A percentile compares a stretch with the other conserved stretches of the same genome.
phyloP scores from a whole-genome alignment of 2,329 filamentous ascomycete species.

The Aspergillus sergii region DNA sequence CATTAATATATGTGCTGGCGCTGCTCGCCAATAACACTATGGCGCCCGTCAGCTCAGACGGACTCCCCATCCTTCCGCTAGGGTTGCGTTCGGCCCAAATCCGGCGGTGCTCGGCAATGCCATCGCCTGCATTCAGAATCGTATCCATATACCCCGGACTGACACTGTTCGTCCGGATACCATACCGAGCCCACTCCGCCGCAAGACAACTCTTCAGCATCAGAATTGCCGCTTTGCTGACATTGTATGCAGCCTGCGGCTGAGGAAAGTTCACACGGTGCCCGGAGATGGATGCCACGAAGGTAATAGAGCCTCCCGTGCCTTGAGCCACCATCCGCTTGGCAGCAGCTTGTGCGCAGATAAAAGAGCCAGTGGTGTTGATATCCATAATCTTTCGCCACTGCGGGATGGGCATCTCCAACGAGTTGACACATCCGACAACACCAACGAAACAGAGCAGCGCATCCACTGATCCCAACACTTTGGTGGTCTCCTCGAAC shows the following conservation, averaged over 20 bases:
- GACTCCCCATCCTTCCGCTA: constrained; percentile 65
- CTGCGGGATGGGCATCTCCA: constrained; percentile 60
- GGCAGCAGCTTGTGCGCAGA: constrained; percentile 68
- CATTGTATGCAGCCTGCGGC: constrained; percentile 72
- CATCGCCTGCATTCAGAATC: constrained; percentile 68
- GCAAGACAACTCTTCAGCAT: constrained; percentile 67
- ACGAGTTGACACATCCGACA: constrained; percentile 62
- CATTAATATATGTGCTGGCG: neutral
- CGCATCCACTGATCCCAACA: constrained; percentile 9
- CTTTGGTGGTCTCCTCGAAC: neutral
- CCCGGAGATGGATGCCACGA: constrained; percentile 69
- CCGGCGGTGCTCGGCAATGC: constrained; percentile 55
- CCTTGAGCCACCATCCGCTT: constrained; percentile 31
- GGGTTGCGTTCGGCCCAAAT: constrained; percentile 65
- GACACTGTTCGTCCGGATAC: constrained; percentile 71
- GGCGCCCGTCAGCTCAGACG: constrained; percentile 64
- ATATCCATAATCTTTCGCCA: constrained; percentile 69
- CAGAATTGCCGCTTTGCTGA: constrained; percentile 68
- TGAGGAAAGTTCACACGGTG: constrained; percentile 73
- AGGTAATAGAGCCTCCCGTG: constrained; percentile 35
- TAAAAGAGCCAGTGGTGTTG: constrained; percentile 71
- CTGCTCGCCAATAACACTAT: constrained; percentile 51
- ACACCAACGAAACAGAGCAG: constrained; percentile 70
- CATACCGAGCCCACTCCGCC: constrained; percentile 71
- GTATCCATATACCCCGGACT: constrained; percentile 79